These are phyloP conservation scores for Ophioceras dolichostomum DNA, from an alignment of 2,329 filamentous ascomycete species.

Conservation along the genomic window DNA sequence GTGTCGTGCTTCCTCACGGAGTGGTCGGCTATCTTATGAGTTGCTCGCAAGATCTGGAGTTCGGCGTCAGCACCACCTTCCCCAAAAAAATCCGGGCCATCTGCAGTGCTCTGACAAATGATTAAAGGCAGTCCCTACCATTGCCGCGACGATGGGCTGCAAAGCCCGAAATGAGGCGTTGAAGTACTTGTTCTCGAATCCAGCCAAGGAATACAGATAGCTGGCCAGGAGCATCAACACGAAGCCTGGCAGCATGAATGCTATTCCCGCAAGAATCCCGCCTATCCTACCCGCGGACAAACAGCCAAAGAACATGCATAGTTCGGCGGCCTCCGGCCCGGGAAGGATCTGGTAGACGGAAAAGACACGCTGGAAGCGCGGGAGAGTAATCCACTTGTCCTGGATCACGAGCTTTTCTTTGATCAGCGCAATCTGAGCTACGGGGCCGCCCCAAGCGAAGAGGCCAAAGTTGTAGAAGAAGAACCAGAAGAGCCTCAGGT, in stretches of 20 bases:
- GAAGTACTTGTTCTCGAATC: conserved; percentile 17
- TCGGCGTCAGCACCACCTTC: conserved; percentile 1
- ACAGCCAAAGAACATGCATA: conserved; percentile 23
- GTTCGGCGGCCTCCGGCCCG: conserved; percentile 19
- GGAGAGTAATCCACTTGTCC: conserved; percentile 20
- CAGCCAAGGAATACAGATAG: conserved; percentile 16
- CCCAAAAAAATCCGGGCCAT: neutral
- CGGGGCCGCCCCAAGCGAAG: conserved; percentile 21
- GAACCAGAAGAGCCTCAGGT: conserved; percentile 18
- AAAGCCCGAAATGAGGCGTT: conserved; percentile 17
- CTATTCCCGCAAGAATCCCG: conserved; percentile 16
- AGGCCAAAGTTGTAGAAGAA: conserved; percentile 22
- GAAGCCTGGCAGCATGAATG: conserved; percentile 17
- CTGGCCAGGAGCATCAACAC: conserved; percentile 16
- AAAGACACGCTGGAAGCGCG: conserved; percentile 20
- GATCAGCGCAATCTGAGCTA: conserved; percentile 20
- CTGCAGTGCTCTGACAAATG: neutral
- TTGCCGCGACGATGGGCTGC: conserved; percentile 17
- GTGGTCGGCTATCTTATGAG: conserved; percentile 16
- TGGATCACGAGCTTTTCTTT: conserved; percentile 19
- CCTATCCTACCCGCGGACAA: conserved; percentile 18
- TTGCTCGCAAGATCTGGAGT: conserved; percentile 13
- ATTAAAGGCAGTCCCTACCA: conserved; percentile 12
- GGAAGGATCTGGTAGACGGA: conserved; percentile 22
- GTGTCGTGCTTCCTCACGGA: conserved; percentile 13